Percentiles rank a stretch among this genome's conserved stretches.
These are phyloP conservation scores for Microcyclospora tardicrescens DNA, from an alignment of 2,329 filamentous ascomycete species.

Conservation along the genomic window DNA sequence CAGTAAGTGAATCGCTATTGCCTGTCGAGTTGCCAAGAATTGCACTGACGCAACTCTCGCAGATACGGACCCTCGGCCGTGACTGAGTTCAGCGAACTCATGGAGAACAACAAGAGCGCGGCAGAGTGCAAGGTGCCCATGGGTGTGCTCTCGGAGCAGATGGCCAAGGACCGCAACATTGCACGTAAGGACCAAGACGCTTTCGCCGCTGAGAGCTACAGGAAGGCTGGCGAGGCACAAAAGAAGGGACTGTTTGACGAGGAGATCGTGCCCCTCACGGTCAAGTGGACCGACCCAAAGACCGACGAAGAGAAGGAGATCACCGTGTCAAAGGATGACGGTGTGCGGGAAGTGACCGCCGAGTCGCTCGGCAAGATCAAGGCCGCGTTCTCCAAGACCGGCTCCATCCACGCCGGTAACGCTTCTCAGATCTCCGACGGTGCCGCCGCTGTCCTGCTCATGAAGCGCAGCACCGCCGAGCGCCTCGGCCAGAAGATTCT, in stretches of 20 bases:
- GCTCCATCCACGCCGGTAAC: conserved; percentile 91
- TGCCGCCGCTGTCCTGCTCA: conserved; percentile 85
- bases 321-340: conserved; percentile 75
- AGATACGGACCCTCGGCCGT: conserved; percentile 76
- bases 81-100: conserved; percentile 78
- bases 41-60: no score
- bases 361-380: conserved; percentile 86
- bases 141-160: conserved; percentile 84
- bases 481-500: conserved; percentile 76
- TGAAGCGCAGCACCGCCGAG: conserved; percentile 87
- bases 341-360: conserved; percentile 69
- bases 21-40: no score
- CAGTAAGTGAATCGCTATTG: conserved; percentile 31
- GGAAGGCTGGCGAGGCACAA: conserved; percentile 79
- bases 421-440: conserved; percentile 93
- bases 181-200: conserved; percentile 63
- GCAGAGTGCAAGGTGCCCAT: conserved; percentile 97
- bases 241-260: conserved; percentile 79
- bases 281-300: conserved; percentile 85
- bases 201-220: conserved; percentile 89
- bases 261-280: conserved; percentile 77
- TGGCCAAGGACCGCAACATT: conserved; percentile 77
- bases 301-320: conserved; percentile 72
- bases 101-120: conserved; percentile 67
- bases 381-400: conserved; percentile 80